Evolutionary conservation across 2,329 filamentous ascomycete species (phyloP).

Genomic region (Stemphylium beticola): DNA sequence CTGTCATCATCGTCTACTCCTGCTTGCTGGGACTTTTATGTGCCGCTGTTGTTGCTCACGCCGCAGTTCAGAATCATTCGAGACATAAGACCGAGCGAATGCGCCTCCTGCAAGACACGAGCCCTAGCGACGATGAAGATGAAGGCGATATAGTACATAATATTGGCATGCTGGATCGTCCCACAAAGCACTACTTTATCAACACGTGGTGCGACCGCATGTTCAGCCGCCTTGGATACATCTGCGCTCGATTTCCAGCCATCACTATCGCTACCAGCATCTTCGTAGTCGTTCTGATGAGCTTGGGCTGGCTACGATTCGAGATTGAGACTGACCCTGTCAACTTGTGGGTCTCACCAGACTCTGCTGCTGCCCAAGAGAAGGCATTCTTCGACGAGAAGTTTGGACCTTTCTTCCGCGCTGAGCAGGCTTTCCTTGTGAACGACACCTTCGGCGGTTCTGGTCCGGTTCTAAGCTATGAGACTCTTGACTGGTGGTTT

Average conservation of each 20-base stretch:
- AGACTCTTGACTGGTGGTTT: constrained; percentile 93
- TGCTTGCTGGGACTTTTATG: constrained; percentile 73
- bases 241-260: constrained; percentile 81
- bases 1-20: constrained; percentile 85
- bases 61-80: constrained; percentile 75
- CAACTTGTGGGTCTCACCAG: constrained; percentile 93
- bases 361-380: constrained; percentile 86
- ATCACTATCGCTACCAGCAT: constrained; percentile 81
- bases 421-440: constrained; percentile 90
- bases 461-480: constrained; percentile 83
- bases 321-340: constrained; percentile 90
- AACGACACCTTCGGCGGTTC: constrained; percentile 76
- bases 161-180: constrained; percentile 77
- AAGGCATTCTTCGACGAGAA: constrained; percentile 92
- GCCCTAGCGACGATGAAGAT: constrained; percentile 89
- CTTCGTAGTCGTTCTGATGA: constrained; percentile 77
- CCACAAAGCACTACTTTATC: constrained; percentile 78
- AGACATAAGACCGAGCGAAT: constrained; percentile 79
- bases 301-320: constrained; percentile 86
- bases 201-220: constrained; percentile 82
- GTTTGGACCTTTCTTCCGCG: constrained; percentile 95
- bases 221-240: constrained; percentile 80
- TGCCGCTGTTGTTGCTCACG: constrained; percentile 72
- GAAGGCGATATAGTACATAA: constrained; percentile 84
- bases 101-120: constrained; percentile 83